Evolutionary conservation across 345 rosid genomes (phyloP).

Genomic region (Euphorbia lathyris): DNA sequence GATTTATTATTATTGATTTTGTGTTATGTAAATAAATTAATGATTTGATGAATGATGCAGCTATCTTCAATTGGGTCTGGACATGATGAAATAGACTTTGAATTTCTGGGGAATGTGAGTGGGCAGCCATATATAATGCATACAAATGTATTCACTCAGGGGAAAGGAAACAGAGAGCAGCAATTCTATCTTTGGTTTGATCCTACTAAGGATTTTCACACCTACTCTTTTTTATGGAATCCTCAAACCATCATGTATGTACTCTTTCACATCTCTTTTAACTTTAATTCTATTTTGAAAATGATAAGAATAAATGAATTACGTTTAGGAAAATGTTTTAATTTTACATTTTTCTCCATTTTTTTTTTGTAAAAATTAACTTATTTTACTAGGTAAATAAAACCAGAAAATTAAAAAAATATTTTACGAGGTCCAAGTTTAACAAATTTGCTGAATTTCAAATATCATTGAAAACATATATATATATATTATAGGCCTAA

Average conservation of each 20-base stretch:
- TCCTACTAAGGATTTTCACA: slow-evolving; percentile 15
- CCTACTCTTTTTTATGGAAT: slow-evolving; percentile 11
- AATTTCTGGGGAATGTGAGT: slow-evolving; percentile 13
- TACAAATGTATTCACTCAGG: slow-evolving; percentile 10
- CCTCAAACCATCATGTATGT: slow-evolving; percentile 4
- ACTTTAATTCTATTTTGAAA: too few species aligned
- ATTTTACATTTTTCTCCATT: too few species aligned
- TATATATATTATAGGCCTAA: too few species aligned
- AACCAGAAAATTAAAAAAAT: too few species aligned
- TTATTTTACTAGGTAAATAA: too few species aligned
- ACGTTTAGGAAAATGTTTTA: too few species aligned
- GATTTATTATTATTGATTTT: not conserved
- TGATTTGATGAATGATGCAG: not conserved
- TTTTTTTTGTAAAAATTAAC: too few species aligned
- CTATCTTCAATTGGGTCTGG: slow-evolving; percentile 5
- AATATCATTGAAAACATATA: too few species aligned
- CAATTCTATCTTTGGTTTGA: slow-evolving; percentile 20
- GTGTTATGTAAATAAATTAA: too few species aligned
- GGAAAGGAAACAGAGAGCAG: slow-evolving; percentile 12
- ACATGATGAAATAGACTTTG: slow-evolving; percentile 19
- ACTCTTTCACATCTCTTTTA: not conserved
- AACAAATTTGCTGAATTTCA: too few species aligned
- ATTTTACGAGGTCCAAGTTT: too few species aligned
- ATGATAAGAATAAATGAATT: too few species aligned
- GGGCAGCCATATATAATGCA: slow-evolving; percentile 17